Conservation (phyloP, 192 early-diverging fungal species). For the Umbelopsis sp. region DNA sequence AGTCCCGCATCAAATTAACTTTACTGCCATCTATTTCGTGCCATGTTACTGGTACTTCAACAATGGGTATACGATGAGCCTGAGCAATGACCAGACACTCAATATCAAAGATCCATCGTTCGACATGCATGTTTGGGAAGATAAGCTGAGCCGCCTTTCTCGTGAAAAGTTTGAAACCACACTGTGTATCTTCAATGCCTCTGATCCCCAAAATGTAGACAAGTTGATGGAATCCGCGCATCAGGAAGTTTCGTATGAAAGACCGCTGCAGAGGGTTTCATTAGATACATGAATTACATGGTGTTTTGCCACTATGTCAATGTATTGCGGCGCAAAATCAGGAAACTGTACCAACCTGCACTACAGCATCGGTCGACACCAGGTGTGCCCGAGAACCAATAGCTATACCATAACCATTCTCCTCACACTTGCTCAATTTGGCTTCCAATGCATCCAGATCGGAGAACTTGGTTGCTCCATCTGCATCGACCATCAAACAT, state of each 20-base stretch:
- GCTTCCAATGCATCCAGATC: slow-evolving; percentile 72
- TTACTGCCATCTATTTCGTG: slow-evolving; percentile 97
- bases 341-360: slow-evolving; percentile 63
- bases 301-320: no score
- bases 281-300: no score
- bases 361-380: slow-evolving; percentile 79
- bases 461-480: slow-evolving; percentile 91
- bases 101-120: slow-evolving; percentile 98
- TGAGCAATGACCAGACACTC: slow-evolving; percentile 88
- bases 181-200: slow-evolving; percentile 93
- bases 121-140: slow-evolving; percentile 91
- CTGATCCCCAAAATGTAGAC: slow-evolving; percentile 87
- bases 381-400: slow-evolving; percentile 94
- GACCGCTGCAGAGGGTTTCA: slow-evolving; percentile 75
- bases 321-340: no score
- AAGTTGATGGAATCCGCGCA: slow-evolving; percentile 92
- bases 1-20: slow-evolving; percentile 84
- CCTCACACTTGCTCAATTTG: slow-evolving; percentile 39
- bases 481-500: slow-evolving; percentile 93
- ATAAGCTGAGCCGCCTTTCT: slow-evolving; percentile 74
- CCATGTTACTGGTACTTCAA: slow-evolving; percentile 93
- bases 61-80: slow-evolving; percentile 70
- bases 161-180: slow-evolving; percentile 96
- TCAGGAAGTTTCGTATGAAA: slow-evolving; percentile 89
- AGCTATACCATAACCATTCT: slow-evolving; percentile 64